Evolutionary conservation across 495 filamentous ascomycete genomes (phyloP).

Genomic region (Penicillium malachiteum): DNA sequence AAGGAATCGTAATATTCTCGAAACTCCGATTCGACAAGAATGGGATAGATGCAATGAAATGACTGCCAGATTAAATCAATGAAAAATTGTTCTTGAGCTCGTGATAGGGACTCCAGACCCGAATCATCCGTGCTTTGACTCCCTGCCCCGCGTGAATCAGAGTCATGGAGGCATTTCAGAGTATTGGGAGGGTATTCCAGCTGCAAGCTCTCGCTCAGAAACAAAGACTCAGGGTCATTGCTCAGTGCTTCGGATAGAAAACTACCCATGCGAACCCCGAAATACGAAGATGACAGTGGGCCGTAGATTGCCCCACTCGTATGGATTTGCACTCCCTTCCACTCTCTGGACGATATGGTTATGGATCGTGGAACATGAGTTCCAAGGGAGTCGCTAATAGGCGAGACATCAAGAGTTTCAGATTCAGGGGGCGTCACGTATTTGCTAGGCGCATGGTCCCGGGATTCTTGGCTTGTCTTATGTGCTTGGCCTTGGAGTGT

Average conservation of each 20-base stretch:
- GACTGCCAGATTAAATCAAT: conserved; percentile 50
- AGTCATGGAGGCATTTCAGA: background rate
- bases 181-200: conserved; percentile 1
- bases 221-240: background rate
- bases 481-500: conserved; percentile 39
- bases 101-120: background rate
- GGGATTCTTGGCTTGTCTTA: background rate
- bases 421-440: conserved; percentile 6
- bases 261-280: conserved; percentile 24
- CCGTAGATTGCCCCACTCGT: conserved; percentile 21
- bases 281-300: conserved; percentile 30
- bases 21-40: conserved; percentile 5
- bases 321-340: conserved; percentile 18
- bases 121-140: background rate
- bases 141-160: background rate
- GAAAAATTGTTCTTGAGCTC: conserved; percentile 46
- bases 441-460: background rate
- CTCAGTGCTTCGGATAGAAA: conserved; percentile 27
- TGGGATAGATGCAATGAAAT: conserved; percentile 32
- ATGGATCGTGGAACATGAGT: background rate
- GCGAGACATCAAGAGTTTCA: background rate
- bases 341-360: conserved; percentile 4
- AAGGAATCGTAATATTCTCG: conserved; percentile 27
- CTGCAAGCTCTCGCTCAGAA: background rate
- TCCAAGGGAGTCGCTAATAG: background rate